These are phyloP conservation scores for Neurospora pannonica DNA, from an alignment of 495 filamentous ascomycete species.

Conservation along the genomic window DNA sequence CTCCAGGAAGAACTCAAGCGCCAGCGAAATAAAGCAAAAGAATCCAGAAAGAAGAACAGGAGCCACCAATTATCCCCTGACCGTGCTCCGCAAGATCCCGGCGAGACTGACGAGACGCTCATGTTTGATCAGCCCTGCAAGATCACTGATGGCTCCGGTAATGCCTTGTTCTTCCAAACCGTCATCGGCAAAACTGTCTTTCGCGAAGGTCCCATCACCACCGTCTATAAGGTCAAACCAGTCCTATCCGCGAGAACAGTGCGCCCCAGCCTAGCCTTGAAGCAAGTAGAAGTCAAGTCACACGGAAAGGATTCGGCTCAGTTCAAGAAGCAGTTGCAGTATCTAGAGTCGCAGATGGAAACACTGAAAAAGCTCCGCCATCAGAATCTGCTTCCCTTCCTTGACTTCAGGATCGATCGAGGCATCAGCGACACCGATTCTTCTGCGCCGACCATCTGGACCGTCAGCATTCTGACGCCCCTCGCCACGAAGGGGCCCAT, in stretches of 20 bases:
- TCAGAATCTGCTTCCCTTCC: slow-evolving; percentile 63
- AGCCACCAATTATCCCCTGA: slow-evolving; percentile 18
- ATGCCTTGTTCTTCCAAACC: slow-evolving; percentile 49
- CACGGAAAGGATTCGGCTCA: slow-evolving; percentile 43
- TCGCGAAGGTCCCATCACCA: slow-evolving; percentile 46
- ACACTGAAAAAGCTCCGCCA: slow-evolving; percentile 63
- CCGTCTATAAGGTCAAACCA: slow-evolving; percentile 60
- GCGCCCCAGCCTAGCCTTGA: slow-evolving; percentile 58
- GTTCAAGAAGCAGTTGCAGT: slow-evolving; percentile 59
- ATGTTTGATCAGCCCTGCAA: slow-evolving; percentile 63
- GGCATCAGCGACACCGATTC: slow-evolving; percentile 31
- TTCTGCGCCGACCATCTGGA: slow-evolving; percentile 45
- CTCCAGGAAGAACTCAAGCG: slow-evolving; percentile 66
- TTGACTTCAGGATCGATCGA: slow-evolving; percentile 69
- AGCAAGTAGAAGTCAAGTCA: slow-evolving; percentile 51
- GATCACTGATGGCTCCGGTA: slow-evolving; percentile 47
- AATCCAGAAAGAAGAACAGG: slow-evolving; percentile 39
- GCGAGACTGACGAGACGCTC: slow-evolving; percentile 29
- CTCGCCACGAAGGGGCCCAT: slow-evolving; percentile 75
- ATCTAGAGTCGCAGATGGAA: slow-evolving; percentile 61
- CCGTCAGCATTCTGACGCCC: slow-evolving; percentile 70
- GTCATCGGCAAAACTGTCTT: slow-evolving; percentile 53
- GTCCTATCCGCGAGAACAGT: slow-evolving; percentile 41
- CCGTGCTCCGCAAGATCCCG: slow-evolving; percentile 17
- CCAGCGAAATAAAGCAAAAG: slow-evolving; percentile 48